phyloP scores from a whole-genome alignment of 352 stramenopile genomes.

The Pythium vanterpoolii region DNA sequence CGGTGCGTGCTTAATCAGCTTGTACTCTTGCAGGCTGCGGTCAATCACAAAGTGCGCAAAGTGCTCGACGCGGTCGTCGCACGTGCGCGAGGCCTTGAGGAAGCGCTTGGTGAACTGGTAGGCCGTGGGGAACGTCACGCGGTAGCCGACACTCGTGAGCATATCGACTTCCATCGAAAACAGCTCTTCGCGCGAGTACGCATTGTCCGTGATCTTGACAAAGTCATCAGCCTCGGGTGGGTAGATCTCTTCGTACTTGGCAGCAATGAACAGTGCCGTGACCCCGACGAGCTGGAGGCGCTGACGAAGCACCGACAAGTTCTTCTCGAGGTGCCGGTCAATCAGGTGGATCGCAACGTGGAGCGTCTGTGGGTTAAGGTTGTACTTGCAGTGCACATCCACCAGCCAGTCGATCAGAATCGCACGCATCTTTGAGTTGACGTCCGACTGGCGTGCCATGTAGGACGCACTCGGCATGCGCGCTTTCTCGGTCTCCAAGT shows the following conservation, averaged over 20 bases:
- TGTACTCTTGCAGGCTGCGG: constrained; percentile 98
- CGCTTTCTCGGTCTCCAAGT: constrained; percentile 66
- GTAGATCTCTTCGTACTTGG: constrained; percentile 99
- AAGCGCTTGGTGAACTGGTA: constrained; percentile 89
- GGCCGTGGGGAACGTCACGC: constrained; percentile 79
- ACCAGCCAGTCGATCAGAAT: constrained; percentile 99
- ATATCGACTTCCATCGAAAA: constrained; percentile 84
- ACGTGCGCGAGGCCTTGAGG: constrained; percentile 73
- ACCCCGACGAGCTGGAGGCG: constrained; percentile 96
- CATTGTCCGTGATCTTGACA: constrained; percentile 97
- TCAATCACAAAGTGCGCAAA: constrained; percentile 98
- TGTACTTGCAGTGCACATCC: constrained; percentile 85
- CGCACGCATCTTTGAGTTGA: constrained; percentile 99
- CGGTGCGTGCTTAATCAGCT: constrained; percentile 96
- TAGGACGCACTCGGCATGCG: constrained; percentile 62
- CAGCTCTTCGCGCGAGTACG: constrained; percentile 86
- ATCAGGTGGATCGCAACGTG: constrained; percentile 85
- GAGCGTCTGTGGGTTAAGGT: constrained; percentile 70
- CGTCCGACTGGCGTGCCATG: constrained; percentile 92
- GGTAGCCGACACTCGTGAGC: constrained; percentile 65
- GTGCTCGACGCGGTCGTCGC: constrained; percentile 69
- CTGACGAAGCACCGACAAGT: constrained; percentile 64
- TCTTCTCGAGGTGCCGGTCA: constrained; percentile 76
- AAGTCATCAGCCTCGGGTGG: constrained; percentile 92
- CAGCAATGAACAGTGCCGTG: constrained; percentile 94